Percentiles rank a stretch among this genome's conserved stretches.
Evolutionary conservation across 768 basidiomycete genomes (phyloP).

Genomic region (Kondoa malvinella): DNA sequence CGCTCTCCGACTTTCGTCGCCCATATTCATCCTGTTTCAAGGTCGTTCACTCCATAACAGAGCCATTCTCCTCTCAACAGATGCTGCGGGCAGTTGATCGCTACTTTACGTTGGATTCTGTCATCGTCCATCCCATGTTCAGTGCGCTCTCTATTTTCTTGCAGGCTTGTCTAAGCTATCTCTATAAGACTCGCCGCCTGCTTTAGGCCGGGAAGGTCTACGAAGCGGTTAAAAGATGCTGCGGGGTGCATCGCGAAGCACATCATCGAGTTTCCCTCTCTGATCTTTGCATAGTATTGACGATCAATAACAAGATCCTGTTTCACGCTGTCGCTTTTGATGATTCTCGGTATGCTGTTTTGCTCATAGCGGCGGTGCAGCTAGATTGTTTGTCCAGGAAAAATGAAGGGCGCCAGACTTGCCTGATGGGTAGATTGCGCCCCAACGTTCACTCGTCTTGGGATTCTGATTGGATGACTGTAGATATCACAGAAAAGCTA

Average conservation of each 20-base stretch:
- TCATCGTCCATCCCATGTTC: neutral
- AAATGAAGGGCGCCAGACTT: neutral
- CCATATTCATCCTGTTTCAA: neutral
- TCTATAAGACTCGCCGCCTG: neutral
- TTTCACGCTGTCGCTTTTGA: neutral
- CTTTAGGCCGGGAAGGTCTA: neutral
- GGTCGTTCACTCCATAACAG: neutral
- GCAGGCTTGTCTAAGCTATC: too few species aligned
- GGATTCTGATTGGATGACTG: neutral
- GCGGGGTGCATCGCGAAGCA: neutral
- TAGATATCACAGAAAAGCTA: neutral
- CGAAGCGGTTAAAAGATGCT: neutral
- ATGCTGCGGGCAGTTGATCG: neutral
- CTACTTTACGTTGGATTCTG: neutral
- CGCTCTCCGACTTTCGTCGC: neutral
- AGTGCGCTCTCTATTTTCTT: too few species aligned
- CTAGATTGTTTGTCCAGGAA: neutral
- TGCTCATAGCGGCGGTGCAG: neutral
- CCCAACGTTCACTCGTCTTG: neutral
- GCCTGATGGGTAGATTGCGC: neutral
- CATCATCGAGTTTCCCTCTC: neutral
- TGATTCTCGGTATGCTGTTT: neutral
- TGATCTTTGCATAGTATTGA: too few species aligned
- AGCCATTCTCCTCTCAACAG: neutral
- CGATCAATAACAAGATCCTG: neutral